phyloP scores from a whole-genome alignment of 2,329 filamentous ascomycete species.

The Colletotrichum falcatum region DNA sequence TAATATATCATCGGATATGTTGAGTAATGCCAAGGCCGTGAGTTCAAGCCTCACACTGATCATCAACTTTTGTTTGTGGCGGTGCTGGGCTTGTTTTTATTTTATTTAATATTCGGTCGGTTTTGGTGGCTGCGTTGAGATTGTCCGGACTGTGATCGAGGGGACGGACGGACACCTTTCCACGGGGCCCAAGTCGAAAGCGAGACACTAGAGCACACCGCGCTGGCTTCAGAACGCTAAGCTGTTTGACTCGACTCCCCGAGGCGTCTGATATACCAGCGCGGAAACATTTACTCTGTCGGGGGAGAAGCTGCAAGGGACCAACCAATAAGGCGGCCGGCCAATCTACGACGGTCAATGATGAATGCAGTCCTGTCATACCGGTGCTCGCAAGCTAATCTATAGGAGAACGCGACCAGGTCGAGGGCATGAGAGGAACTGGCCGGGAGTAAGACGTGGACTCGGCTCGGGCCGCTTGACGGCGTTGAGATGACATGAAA shows the following conservation, averaged over 20 bases:
- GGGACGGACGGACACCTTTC: no score
- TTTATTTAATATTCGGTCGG: no score
- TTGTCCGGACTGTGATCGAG: no score
- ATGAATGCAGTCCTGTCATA: no score
- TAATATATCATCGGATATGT: conserved; percentile 33
- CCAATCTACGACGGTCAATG: neutral
- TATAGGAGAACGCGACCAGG: neutral
- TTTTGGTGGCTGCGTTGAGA: no score
- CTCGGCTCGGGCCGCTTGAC: neutral
- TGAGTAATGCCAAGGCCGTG: conserved; percentile 34
- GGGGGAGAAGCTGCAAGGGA: neutral
- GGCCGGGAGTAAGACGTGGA: no score
- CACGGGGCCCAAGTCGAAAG: no score
- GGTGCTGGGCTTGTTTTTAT: neutral
- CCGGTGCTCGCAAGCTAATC: neutral
- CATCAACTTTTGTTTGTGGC: neutral
- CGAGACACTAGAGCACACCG: no score
- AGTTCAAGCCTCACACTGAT: conserved; percentile 39
- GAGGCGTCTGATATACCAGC: neutral
- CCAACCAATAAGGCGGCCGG: neutral
- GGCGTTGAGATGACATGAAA: neutral
- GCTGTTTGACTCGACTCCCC: neutral
- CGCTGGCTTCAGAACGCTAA: neutral
- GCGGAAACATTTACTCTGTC: neutral
- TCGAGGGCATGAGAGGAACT: neutral